Evolutionary conservation across 495 filamentous ascomycete genomes (phyloP).

Genomic region (Penicillium canariense): DNA sequence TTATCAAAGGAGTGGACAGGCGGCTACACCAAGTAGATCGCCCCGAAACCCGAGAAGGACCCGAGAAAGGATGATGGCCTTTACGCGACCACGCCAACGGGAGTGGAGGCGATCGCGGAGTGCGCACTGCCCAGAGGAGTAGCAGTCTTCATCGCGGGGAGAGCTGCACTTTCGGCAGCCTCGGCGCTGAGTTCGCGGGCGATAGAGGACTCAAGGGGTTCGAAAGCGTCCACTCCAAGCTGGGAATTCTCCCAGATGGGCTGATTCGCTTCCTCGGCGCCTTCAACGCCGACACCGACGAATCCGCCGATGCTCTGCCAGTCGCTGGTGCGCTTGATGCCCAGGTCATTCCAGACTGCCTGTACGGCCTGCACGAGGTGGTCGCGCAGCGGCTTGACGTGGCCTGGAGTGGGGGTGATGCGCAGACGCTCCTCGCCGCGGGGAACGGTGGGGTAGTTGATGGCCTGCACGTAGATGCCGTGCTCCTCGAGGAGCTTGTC

Average conservation of each 20-base stretch:
- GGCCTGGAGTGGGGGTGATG: constrained; percentile 93
- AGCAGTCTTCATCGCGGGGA: constrained; percentile 32
- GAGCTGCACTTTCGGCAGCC: constrained; percentile 10
- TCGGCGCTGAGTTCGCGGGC: constrained; percentile 36
- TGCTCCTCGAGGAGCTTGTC: constrained; percentile 85
- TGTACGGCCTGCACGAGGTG: constrained; percentile 84
- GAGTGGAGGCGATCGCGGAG: constrained; percentile 26
- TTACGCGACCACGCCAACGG: constrained; percentile 39
- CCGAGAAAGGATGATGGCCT: background rate
- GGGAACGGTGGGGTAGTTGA: constrained; percentile 98
- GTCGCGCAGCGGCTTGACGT: constrained; percentile 75
- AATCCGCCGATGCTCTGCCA: constrained; percentile 93
- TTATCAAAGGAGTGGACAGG: constrained; percentile 4
- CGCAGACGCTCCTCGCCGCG: constrained; percentile 93
- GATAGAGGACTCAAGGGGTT: constrained; percentile 38
- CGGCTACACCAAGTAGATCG: background rate
- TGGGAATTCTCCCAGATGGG: constrained; percentile 87
- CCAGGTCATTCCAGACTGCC: constrained; percentile 79
- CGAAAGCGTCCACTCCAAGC: constrained; percentile 61
- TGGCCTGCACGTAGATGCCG: constrained; percentile 95
- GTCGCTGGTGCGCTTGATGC: constrained; percentile 85
- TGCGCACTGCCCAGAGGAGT: constrained; percentile 23
- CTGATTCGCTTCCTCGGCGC: constrained; percentile 52
- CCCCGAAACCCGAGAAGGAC: constrained; percentile 2
- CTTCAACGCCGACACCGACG: constrained; percentile 80